phyloP scores from a whole-genome alignment of 2,329 filamentous ascomycete genomes.

The Exophiala dermatitidis region DNA sequence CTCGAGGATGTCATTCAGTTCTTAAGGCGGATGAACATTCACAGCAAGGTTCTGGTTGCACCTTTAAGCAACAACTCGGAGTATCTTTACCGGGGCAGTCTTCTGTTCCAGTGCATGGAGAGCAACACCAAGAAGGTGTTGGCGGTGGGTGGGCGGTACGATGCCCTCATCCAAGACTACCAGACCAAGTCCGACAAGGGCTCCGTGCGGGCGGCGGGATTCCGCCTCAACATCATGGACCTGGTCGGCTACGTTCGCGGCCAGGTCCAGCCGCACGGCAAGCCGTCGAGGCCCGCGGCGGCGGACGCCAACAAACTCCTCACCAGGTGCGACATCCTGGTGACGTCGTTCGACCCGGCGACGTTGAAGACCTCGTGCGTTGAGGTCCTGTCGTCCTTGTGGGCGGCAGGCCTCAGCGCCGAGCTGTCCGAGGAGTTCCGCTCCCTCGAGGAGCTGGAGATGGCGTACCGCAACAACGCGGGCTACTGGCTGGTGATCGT shows the following conservation, averaged over 20 bases:
- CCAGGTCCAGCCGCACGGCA: conserved; percentile 5
- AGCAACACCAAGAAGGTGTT: conserved; percentile 70
- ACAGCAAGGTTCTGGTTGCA: conserved; percentile 72
- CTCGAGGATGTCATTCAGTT: conserved; percentile 72
- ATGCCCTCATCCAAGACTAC: conserved; percentile 78
- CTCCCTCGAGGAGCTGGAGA: conserved; percentile 65
- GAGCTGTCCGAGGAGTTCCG: conserved; percentile 76
- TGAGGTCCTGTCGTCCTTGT: conserved; percentile 69
- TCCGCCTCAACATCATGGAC: conserved; percentile 43
- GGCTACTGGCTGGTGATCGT: conserved; percentile 77
- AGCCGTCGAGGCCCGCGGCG: conserved; percentile 6
- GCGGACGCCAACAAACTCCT: conserved; percentile 3
- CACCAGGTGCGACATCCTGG: conserved; percentile 67
- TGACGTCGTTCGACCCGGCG: conserved; percentile 76
- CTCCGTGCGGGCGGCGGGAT: conserved; percentile 80
- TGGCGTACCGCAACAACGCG: conserved; percentile 64
- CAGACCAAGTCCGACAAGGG: conserved; percentile 57
- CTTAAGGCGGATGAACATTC: conserved; percentile 65
- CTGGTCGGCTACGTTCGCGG: conserved; percentile 21
- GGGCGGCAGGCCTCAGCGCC: conserved; percentile 76
- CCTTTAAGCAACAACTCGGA: conserved; percentile 86
- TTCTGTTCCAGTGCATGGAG: conserved; percentile 87
- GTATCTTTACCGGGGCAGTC: conserved; percentile 75
- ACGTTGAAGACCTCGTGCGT: conserved; percentile 69
- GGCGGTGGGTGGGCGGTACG: conserved; percentile 88